Percentiles rank a stretch among this genome's conserved stretches.
Conservation (phyloP, 805 yeast species). For the Lipomyces starkeyi region DNA sequence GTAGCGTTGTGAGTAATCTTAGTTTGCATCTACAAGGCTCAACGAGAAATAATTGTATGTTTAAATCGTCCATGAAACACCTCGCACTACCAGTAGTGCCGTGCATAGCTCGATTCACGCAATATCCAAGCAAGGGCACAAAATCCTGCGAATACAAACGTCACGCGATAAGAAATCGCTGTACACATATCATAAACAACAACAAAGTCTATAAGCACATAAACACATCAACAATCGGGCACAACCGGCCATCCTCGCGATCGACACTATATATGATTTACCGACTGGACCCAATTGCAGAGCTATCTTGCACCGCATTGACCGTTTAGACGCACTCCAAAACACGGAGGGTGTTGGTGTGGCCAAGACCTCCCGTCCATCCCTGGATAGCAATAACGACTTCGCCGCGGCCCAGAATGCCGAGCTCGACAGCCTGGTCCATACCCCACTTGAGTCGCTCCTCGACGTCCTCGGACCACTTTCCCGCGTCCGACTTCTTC, state of each 20-base stretch:
- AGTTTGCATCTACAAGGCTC: neutral
- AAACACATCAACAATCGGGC: neutral
- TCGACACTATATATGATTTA: neutral
- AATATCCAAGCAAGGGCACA: neutral
- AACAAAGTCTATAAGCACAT: neutral
- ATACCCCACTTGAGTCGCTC: constrained; percentile 92
- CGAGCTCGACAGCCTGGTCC: constrained; percentile 83
- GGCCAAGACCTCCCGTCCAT: constrained; percentile 98
- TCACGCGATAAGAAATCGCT: neutral
- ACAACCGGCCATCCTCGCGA: neutral
- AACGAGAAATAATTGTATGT: too few species aligned
- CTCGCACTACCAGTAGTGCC: constrained; percentile 12
- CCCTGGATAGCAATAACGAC: constrained; percentile 95
- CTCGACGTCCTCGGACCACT: constrained; percentile 98
- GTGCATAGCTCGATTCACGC: neutral
- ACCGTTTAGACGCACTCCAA: constrained; percentile 51
- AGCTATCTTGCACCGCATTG: neutral
- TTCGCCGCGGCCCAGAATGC: constrained; percentile 86
- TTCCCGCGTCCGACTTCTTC: constrained; percentile 58
- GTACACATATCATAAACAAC: neutral
- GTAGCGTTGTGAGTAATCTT: too few species aligned
- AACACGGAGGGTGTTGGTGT: constrained; percentile 97
- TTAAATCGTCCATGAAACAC: neutral
- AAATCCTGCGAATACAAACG: neutral
- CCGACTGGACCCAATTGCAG: neutral